A percentile compares a stretch with the other conserved stretches of the same genome.
Conservation (phyloP, 495 filamentous ascomycete genomes). For the Talaromyces liani region DNA sequence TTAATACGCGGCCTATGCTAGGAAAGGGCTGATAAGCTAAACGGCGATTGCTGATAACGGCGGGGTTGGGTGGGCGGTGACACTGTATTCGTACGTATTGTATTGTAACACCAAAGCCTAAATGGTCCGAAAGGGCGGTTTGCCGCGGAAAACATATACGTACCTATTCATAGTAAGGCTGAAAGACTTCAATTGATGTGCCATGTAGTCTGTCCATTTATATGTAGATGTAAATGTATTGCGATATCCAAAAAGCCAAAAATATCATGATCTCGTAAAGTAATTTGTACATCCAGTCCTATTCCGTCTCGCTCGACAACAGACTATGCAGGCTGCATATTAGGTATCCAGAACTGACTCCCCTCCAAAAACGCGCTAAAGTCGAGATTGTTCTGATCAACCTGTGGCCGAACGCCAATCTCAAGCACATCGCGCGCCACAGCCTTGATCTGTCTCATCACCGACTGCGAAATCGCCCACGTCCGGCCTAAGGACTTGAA, state of each 20-base stretch:
- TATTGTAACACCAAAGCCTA: background rate
- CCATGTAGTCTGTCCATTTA: background rate
- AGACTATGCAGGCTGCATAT: background rate
- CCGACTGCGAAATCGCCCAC: conserved; percentile 70
- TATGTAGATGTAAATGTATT: background rate
- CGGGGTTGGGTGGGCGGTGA: background rate
- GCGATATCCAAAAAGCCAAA: background rate
- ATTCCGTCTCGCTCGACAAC: background rate
- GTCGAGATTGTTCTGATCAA: conserved; percentile 29
- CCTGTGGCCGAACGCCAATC: conserved; percentile 34
- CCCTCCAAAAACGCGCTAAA: conserved; percentile 30
- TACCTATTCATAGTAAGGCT: background rate
- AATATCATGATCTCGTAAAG: background rate
- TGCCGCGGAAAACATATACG: conserved; percentile 3
- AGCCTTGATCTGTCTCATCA: conserved; percentile 63
- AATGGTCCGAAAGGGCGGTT: background rate
- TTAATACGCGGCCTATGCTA: background rate
- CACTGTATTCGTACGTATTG: background rate
- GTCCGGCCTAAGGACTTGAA: conserved; percentile 65
- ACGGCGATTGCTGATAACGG: background rate
- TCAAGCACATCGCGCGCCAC: conserved; percentile 41
- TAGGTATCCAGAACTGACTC: conserved; percentile 29
- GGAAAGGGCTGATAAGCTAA: background rate
- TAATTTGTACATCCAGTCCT: background rate
- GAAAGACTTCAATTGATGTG: too few species aligned